These are phyloP conservation scores for Talaromyces marneffei DNA, from an alignment of 2,329 filamentous ascomycete species.

Conservation along the genomic window DNA sequence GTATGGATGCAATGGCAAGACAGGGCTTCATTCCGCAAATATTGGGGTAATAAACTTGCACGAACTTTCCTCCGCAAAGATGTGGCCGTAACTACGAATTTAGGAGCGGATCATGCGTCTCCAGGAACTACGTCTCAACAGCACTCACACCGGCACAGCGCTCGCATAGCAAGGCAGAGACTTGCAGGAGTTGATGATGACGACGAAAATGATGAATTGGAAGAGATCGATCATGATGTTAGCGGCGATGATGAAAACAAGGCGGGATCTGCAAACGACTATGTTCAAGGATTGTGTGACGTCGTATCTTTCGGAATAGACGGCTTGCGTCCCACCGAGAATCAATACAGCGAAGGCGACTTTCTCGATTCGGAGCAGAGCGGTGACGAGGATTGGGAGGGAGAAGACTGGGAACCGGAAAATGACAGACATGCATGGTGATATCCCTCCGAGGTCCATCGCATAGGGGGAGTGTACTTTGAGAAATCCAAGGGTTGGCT, in stretches of 20 bases:
- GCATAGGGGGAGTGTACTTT: not conserved
- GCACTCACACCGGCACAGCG: constrained; percentile 36
- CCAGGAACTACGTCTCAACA: constrained; percentile 9
- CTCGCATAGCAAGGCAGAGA: constrained; percentile 30
- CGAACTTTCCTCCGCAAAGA: constrained; percentile 40
- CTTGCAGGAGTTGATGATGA: constrained; percentile 23
- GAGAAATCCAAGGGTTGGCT: no score
- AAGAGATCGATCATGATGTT: constrained; percentile 15
- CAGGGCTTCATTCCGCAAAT: constrained; percentile 69
- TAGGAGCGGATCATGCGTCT: not conserved
- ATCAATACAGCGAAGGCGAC: constrained; percentile 53
- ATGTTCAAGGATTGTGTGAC: constrained; percentile 54
- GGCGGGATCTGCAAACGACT: constrained; percentile 14
- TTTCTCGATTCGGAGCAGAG: constrained; percentile 57
- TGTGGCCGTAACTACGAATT: not conserved
- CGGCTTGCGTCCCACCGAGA: constrained; percentile 55
- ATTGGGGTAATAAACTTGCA: constrained; percentile 68
- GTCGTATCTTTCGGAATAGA: constrained; percentile 56
- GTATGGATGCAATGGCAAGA: constrained; percentile 75
- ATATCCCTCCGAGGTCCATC: not conserved
- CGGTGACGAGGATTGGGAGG: constrained; percentile 57
- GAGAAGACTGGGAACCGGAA: constrained; percentile 25
- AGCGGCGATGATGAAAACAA: constrained; percentile 3
- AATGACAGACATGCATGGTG: constrained; percentile 27
- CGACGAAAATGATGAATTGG: constrained; percentile 7